Base-by-base conservation (phyloP, 148 eudicot species). In the Linanthus parryae region DNA sequence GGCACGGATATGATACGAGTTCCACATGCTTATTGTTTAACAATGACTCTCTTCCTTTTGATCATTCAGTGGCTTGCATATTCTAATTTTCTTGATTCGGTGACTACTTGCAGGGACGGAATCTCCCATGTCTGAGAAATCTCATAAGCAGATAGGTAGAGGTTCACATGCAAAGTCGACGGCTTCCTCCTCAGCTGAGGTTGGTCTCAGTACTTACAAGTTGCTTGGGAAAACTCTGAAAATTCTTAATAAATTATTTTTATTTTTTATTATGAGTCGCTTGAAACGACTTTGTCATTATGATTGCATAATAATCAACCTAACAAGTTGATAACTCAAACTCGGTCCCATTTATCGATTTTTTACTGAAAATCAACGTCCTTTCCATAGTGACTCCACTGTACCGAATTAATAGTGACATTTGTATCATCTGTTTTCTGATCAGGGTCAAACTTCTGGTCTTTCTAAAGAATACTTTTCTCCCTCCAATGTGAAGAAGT, bases 401-500 rank as follows among this genome's bases (percentile, higher is more conserved):
- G 17, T 13, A n/a, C 33, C 24, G 5, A 27, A 20, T 48, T 38
- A 8, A 33, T 40, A 11, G 24, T 38, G 27, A 56, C 22, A 8
- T 37, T 3, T 22, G 2, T 34, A 13, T 17, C 13, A 14, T 17
- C 22, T 25, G 15, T 28, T 5, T 46, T 12, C 52, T 33, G 22
- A 58, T 52, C 53, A 64, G 66, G 59, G 39, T 30, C 73, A 59
- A 62, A 38, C 65, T 39, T 63, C 68, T 33, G 58, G 63, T 29
- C 47, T 56, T 48, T 56, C 67, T 18, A 67, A 70, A 44, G 81
- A 74, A 26, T 49, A 48, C 10, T 67, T 86, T 48, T 62, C 75
- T 59, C 79, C 81, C 64, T 66, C 68, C 30, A 75, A 76, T 63
- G 84, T 74, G 68, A 80, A 77, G 74, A 84, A 72, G 56, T 92